These are phyloP conservation scores for Toxicodendron radicans DNA, from an alignment of 345 rosid genomes.

Conservation along the genomic window DNA sequence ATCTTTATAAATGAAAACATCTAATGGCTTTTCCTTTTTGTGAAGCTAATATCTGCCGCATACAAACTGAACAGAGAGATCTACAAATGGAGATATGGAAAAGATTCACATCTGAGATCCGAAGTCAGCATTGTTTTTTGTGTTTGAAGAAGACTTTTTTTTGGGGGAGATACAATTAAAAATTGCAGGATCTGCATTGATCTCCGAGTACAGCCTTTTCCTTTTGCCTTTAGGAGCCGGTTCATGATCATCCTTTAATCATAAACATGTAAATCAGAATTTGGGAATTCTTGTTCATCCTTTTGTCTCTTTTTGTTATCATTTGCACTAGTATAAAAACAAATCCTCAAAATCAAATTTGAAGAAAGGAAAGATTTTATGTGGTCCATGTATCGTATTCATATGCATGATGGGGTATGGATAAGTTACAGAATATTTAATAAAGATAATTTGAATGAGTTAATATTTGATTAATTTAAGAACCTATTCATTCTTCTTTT, in stretches of 20 bases:
- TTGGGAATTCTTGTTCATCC: not conserved
- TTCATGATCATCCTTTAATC: no score
- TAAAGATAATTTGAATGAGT: no score
- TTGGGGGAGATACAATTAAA: constrained; percentile 8
- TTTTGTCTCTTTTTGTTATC: not conserved
- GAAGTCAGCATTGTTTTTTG: constrained; percentile 12
- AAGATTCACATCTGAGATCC: constrained; percentile 20
- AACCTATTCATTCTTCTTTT: no score
- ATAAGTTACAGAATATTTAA: no score
- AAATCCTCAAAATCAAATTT: no score
- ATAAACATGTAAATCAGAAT: not conserved
- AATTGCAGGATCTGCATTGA: constrained; percentile 19
- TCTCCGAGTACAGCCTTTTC: constrained; percentile 19
- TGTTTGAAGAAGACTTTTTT: constrained; percentile 13
- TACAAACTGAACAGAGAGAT: not conserved
- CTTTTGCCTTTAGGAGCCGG: not conserved
- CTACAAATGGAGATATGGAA: constrained; percentile 2
- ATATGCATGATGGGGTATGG: no score
- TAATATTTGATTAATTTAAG: no score
- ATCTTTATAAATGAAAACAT: no score
- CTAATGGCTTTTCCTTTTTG: not conserved
- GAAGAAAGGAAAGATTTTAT: no score
- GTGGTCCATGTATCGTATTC: no score
- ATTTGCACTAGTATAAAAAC: no score
- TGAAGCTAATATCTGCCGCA: not conserved